Evolutionary conservation across 2,329 filamentous ascomycete genomes (phyloP).

Genomic region (Rugonectria rugulosa): DNA sequence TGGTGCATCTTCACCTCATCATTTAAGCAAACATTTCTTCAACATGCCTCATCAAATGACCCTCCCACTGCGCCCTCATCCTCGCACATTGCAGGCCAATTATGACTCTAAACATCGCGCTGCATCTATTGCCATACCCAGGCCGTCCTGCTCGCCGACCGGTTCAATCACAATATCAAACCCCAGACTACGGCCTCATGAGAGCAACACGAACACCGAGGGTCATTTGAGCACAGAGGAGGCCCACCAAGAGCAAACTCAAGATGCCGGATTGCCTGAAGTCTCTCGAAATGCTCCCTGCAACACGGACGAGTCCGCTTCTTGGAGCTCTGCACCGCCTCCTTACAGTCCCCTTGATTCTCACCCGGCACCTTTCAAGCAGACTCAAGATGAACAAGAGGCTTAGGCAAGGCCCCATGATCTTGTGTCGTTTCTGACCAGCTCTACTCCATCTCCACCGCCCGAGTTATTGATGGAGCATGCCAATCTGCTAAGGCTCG

Average conservation of each 20-base stretch:
- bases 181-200: neutral
- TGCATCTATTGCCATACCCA: constrained; percentile 5
- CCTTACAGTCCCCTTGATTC: constrained; percentile 20
- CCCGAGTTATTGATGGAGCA: constrained; percentile 30
- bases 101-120: constrained; percentile 4
- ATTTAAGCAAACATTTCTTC: constrained; percentile 1
- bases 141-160: constrained; percentile 8
- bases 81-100: neutral
- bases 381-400: constrained; percentile 20
- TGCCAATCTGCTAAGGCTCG: constrained; percentile 23
- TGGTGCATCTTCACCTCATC: neutral
- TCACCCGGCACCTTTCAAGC: constrained; percentile 2
- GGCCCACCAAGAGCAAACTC: constrained; percentile 9
- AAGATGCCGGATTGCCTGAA: constrained; percentile 10
- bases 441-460: neutral
- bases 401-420: constrained; percentile 17
- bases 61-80: constrained; percentile 26
- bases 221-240: constrained; percentile 16
- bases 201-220: neutral
- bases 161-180: constrained; percentile 8
- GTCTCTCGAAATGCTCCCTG: neutral
- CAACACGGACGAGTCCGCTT: constrained; percentile 15
- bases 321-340: constrained; percentile 22
- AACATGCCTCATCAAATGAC: constrained; percentile 29
- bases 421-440: constrained; percentile 2